Evolutionary conservation across 306 rosid species (phyloP).

Genomic region (Medicago ruthenica): DNA sequence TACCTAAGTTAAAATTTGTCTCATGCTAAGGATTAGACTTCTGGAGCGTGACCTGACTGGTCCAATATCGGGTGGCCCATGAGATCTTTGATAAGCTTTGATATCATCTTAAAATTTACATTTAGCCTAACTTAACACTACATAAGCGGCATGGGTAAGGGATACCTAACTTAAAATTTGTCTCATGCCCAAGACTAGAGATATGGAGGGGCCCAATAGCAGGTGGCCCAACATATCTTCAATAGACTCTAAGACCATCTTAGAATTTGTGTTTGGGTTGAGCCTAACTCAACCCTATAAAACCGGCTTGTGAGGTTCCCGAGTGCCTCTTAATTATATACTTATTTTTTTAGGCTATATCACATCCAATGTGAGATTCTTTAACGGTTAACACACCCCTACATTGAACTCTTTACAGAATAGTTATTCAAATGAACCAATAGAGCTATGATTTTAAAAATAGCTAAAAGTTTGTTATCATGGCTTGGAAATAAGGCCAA

Average conservation of each 20-base stretch:
- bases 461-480: constrained; percentile 24
- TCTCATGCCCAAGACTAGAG: neutral
- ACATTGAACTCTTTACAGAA: neutral
- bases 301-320: neutral
- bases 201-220: neutral
- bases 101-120: neutral
- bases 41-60: too few species aligned
- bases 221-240: neutral
- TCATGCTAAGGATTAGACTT: too few species aligned
- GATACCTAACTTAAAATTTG: neutral
- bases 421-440: constrained; percentile 4
- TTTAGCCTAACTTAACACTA: neutral
- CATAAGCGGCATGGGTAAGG: neutral
- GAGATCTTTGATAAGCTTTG: neutral
- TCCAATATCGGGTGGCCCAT: neutral
- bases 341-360: neutral
- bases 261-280: neutral
- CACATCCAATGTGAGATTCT: neutral
- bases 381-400: neutral
- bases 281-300: neutral
- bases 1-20: too few species aligned
- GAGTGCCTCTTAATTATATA: neutral
- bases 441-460: neutral
- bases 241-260: neutral
- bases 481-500: neutral